Conservation (phyloP, 169 alveolate species). For the Eimeria acervulina region DNA sequence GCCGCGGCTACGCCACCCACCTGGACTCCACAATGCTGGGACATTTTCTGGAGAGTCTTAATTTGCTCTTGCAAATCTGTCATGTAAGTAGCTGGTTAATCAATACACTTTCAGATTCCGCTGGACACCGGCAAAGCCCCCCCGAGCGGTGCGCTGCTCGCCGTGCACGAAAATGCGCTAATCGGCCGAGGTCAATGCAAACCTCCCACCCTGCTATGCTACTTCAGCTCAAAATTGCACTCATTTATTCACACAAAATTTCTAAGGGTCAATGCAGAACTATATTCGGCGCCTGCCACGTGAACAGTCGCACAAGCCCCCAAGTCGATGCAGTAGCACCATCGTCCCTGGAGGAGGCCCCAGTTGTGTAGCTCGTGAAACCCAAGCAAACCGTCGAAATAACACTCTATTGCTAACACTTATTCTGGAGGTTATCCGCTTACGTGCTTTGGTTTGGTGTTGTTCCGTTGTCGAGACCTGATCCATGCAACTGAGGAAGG, state of each 20-base stretch:
- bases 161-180: neutral
- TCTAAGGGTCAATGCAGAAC: neutral
- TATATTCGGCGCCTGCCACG: neutral
- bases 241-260: neutral
- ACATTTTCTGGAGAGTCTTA: neutral
- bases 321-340: conserved; percentile 59
- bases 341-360: neutral
- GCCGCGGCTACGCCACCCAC: neutral
- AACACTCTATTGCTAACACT: neutral
- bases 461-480: neutral
- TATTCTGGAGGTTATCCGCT: neutral
- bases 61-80: neutral
- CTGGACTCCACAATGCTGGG: neutral
- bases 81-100: neutral
- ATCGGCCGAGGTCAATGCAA: neutral
- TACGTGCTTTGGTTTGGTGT: no score
- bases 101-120: neutral
- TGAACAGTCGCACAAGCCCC: conserved; percentile 40
- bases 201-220: neutral
- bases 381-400: neutral
- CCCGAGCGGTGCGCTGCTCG: conserved; percentile 35
- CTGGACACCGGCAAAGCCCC: neutral
- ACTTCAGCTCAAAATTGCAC: neutral
- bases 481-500: neutral
- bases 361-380: neutral